Base-by-base conservation (phyloP, 768 basidiomycete species). In the Omphalotus guepiniiformis region DNA sequence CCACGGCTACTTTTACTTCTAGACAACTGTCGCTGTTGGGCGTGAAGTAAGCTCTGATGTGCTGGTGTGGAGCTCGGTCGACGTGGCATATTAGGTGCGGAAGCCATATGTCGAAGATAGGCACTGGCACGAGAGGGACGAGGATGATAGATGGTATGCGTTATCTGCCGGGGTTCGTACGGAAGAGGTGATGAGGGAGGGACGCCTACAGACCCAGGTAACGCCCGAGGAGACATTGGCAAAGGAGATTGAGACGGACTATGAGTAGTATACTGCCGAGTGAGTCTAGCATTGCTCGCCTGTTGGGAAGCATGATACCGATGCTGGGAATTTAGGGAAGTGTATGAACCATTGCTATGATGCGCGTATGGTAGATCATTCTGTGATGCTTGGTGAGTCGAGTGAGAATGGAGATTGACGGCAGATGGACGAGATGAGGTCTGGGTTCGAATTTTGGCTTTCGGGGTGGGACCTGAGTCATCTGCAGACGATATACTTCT, bases 101-200 rank as follows among this genome's bases (percentile, higher is more conserved):
- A 88, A 1, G 78, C 78, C 72, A 90, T 87, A 59, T 88, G 85
- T 26, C 86, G 79, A 9, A 90, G 75, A 58, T 87, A 83, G 4
- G 80, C 78, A 3, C 76, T 75, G 3, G 86, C 84, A 42, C 78
- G 76, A 21, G 76, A 76, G 8, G 76, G 73, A 18, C 59, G 66
- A 1, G 71, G 73, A 18, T 68, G 66, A 13, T 16, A 26, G 51
- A 47, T 56, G 42, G 64, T 62, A 11, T 62, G 55, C n/a, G 63
- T 57, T 40, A 62, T 47, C 53, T 30, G 30, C n/a, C 30, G 9
- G n/a, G 30, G n/a, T 32, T 28, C 3, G 12, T 25, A n/a, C 4
- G 35, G 13, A 13, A 18, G 19, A n/a, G 13, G 36, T 27, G 32
- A 25, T 22, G 37, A n/a, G n/a, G n/a, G n/a, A n/a, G n/a, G n/a